Evolutionary conservation across 2,329 filamentous ascomycete species (phyloP).

Genomic region (Moelleriella libera): DNA sequence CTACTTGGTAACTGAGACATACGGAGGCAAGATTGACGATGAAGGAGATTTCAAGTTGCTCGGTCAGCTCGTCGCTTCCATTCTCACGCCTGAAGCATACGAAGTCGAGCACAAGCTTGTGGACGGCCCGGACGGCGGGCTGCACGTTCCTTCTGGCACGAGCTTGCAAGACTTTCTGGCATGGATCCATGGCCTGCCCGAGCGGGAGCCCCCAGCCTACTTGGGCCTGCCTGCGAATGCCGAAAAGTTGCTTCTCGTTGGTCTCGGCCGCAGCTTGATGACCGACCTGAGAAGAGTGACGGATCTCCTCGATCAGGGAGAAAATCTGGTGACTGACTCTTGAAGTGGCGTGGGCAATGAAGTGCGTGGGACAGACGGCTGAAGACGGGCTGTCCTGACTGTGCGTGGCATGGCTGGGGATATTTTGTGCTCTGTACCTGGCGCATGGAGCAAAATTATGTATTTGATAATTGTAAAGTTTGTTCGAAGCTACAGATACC

Average conservation of each 20-base stretch:
- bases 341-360: constrained; percentile 1
- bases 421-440: too few relatives aligned
- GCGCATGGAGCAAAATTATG: too few relatives aligned
- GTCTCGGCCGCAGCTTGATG: constrained; percentile 74
- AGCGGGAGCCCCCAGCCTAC: constrained; percentile 92
- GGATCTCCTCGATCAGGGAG: constrained; percentile 82
- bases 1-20: constrained; percentile 82
- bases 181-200: constrained; percentile 86
- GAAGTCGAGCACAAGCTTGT: constrained; percentile 88
- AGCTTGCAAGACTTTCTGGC: constrained; percentile 72
- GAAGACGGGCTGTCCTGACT: neutral
- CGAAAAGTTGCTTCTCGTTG: constrained; percentile 86
- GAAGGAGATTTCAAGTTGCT: constrained; percentile 70
- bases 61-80: constrained; percentile 54
- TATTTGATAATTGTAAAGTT: too few relatives aligned
- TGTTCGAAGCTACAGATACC: too few relatives aligned
- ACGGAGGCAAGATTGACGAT: constrained; percentile 95
- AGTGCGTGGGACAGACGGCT: neutral
- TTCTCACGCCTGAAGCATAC: constrained; percentile 79
- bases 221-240: constrained; percentile 88
- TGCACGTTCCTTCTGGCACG: constrained; percentile 69
- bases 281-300: constrained; percentile 73
- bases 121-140: constrained; percentile 44
- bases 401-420: too few relatives aligned
- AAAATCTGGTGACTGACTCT: constrained; percentile 66